phyloP scores from a whole-genome alignment of 108 stramenopile genomes.

The Cyclostephanos tholiformis region DNA sequence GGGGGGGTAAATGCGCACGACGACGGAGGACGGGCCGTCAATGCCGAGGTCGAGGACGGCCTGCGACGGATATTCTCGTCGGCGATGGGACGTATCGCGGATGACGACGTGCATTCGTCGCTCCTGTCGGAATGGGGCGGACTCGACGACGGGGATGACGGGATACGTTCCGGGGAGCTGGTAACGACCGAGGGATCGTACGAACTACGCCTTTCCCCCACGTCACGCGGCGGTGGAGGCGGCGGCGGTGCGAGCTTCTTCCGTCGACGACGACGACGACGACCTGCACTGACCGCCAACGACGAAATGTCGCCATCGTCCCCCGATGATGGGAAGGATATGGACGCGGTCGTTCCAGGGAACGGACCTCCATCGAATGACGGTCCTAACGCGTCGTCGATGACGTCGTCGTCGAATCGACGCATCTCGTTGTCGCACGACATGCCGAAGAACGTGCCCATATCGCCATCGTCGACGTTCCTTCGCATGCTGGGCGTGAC shows the following conservation, averaged over 20 bases:
- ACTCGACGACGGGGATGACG: conserved; percentile 49
- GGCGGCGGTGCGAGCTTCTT: too few species aligned
- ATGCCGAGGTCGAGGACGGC: conserved; percentile 34
- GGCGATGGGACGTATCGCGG: conserved; percentile 14
- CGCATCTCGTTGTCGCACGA: conserved; percentile 54
- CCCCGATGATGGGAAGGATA: too few species aligned
- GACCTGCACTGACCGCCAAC: too few species aligned
- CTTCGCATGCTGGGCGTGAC: conserved; percentile 69
- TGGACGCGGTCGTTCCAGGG: too few species aligned
- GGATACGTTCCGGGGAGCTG: conserved; percentile 57
- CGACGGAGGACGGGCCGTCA: too few species aligned
- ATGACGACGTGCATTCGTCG: conserved; percentile 4
- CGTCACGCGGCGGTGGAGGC: too few species aligned
- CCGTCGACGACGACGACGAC: neutral
- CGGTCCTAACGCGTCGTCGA: too few species aligned
- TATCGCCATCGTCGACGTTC: conserved; percentile 55
- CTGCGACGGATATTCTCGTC: conserved; percentile 33
- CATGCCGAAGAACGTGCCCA: conserved; percentile 62
- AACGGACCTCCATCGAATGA: conserved; percentile 7
- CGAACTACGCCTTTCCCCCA: conserved; percentile 44
- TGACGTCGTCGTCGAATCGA: too few species aligned
- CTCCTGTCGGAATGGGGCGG: conserved; percentile 43
- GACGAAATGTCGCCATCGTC: too few species aligned
- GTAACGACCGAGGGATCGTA: conserved; percentile 45
- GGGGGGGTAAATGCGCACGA: too few species aligned